Evolutionary conservation across 768 basidiomycete genomes (phyloP), one percentile per base, ranked within the genome.

Genomic region (Kwoniella botswanensis): DNA sequence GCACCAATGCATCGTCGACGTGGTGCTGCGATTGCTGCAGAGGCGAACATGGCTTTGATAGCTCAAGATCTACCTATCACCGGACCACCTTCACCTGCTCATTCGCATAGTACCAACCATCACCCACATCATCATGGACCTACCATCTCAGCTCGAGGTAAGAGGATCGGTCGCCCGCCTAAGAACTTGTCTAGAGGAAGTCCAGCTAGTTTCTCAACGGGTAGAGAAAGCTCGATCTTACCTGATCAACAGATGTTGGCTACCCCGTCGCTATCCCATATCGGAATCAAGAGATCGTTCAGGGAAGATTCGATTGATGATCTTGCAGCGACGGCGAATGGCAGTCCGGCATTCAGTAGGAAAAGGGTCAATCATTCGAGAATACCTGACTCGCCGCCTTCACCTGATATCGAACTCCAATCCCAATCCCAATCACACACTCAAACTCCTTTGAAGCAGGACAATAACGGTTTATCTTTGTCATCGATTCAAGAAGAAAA

Each of bases 11-110:
- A 90, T 0, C 70, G 74, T 17, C 85, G 93, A 67, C 86, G 94
- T 76, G 94, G 93, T 2, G 94, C 94, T 0, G 94, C 94, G 0
- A 92, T 96, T 88, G 93, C 94, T 1, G 94, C 94, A 1, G 92
- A 91, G 1, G 94, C 95, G 84, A 94, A 94, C 74, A 92, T 92
- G 64, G 89, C 88, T 41, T 81, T 76, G 50, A 76, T 82, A 58
- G 67, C 73, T 18, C 79, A 74, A 53, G 78, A 76, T 62, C 63
- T 75, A 22, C 78, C 73, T 10, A 91, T 86, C 29, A 72, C 63
- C 43, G 70, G 54, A 26, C 81, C 76, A 43, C 93, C 90, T 81
- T 86, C 91, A 0, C 92, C 92, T 18, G 72, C 87, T 5, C 88
- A 87, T 74, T 88, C 89, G 12, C 12, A 50, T 17, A 35, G 35